Percentiles rank a stretch among this genome's conserved stretches.
Evolutionary conservation across 495 filamentous ascomycete species (phyloP).

Genomic region (Talaromyces ruber): DNA sequence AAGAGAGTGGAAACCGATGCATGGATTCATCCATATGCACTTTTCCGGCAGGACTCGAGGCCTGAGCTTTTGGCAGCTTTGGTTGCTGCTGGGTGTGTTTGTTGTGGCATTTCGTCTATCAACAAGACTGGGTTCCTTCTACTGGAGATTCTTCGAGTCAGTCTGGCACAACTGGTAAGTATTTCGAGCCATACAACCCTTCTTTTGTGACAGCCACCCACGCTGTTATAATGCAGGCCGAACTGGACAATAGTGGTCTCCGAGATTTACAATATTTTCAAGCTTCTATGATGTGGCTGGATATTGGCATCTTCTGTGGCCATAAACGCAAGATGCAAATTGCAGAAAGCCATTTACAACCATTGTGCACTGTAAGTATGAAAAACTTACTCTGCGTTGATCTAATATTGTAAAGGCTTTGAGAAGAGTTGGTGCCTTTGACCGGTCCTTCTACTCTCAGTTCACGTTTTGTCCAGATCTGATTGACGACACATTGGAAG

Average conservation of each 20-base stretch:
- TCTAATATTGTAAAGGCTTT: conserved; percentile 11
- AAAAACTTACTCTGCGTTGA: neutral
- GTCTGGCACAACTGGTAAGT: conserved; percentile 31
- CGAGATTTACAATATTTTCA: conserved; percentile 47
- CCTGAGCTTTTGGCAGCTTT: conserved; percentile 46
- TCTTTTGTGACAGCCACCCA: no score
- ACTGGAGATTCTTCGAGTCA: conserved; percentile 41
- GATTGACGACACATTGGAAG: conserved; percentile 32
- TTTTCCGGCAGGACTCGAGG: conserved; percentile 34
- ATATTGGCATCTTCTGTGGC: conserved; percentile 53
- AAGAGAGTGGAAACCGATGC: conserved; percentile 40
- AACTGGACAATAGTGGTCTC: conserved; percentile 46
- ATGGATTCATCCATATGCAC: conserved; percentile 51
- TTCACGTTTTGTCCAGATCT: conserved; percentile 30
- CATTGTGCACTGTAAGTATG: conserved; percentile 32
- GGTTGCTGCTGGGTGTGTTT: conserved; percentile 45
- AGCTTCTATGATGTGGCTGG: conserved; percentile 42
- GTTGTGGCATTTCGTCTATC: conserved; percentile 41
- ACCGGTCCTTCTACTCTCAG: conserved; percentile 32
- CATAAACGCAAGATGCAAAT: conserved; percentile 58
- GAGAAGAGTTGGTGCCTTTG: conserved; percentile 21
- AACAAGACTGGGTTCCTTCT: conserved; percentile 52
- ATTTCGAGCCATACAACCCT: neutral
- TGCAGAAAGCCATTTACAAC: conserved; percentile 44
- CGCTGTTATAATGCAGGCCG: conserved; percentile 23